phyloP scores from a whole-genome alignment of 75 land plant genomes.

The Selaginella tamariscina region DNA sequence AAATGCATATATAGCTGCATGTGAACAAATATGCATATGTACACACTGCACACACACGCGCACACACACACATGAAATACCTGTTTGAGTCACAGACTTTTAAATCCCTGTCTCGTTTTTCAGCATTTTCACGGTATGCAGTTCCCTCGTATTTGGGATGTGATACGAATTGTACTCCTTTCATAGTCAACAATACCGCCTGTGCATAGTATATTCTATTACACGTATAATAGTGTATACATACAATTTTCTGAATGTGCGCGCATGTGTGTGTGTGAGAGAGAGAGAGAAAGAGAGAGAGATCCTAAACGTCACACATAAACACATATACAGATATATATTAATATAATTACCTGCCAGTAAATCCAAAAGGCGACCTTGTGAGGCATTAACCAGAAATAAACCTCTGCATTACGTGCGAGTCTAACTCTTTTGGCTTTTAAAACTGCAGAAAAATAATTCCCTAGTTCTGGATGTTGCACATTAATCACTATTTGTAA shows the following conservation, averaged over 20 bases:
- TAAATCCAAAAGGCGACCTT: conserved; percentile 94
- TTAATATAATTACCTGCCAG: conserved; percentile 61
- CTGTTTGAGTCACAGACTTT: too few species aligned
- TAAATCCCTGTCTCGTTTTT: background rate
- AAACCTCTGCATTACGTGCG: conserved; percentile 24
- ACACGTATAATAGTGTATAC: conserved; percentile 1
- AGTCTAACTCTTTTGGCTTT: conserved; percentile 30
- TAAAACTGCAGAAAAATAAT: conserved; percentile 65
- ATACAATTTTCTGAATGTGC: conserved; percentile 2
- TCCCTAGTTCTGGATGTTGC: conserved; percentile 65
- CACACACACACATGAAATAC: too few species aligned
- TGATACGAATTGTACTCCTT: conserved; percentile 29
- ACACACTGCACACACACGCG: too few species aligned
- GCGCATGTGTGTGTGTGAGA: background rate
- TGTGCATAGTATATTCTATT: background rate
- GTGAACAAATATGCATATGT: background rate
- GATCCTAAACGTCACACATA: background rate
- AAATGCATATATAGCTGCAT: background rate
- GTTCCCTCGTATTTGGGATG: conserved; percentile 36
- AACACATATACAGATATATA: background rate
- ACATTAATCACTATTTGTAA: conserved; percentile 49
- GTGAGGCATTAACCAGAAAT: conserved; percentile 93
- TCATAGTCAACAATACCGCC: conserved; percentile 32
- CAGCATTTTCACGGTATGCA: conserved; percentile 29
- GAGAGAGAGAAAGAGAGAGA: background rate